Evolutionary conservation across 257 asterid genomes (phyloP), one percentile per base, ranked within the genome.

Genomic region (Fraxinus americana): DNA sequence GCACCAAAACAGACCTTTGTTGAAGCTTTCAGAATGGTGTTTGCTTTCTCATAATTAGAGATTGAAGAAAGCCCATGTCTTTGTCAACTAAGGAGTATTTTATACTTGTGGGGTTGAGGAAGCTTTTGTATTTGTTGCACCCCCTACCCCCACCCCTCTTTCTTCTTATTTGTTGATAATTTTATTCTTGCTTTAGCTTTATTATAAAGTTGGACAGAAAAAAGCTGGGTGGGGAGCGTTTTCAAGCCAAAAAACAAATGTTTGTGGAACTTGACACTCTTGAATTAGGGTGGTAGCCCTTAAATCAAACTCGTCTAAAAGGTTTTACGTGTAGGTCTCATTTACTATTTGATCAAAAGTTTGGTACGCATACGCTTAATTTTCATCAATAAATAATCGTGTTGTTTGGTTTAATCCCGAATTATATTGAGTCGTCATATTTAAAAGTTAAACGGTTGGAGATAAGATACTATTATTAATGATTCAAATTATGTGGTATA

Each of bases 201-300:
- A 78, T 83, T 71, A 85, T 82, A 89, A 90, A 88, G 95, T 83
- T 86, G 83, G 91, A 85, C 92, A 86, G 85, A 82, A 80, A 90
- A 38, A 90, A 85, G 91, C 76, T 80, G 89, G 88, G 69, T 86
- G 89, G 94, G 83, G 86, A 88, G 87, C 84, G 88, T 86, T 88
- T 82, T 85, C 90, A 80, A 83, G 88, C 90, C 92, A 81, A 82
- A 86, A 85, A 63, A 63, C 19, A 87, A 85, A 82, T 59, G 71
- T 78, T 80, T 80, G 83, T 82, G 92, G 87, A 87, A 86, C 85
- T 87, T 78, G 70, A 81, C 65, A 74, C 89, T 93, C 97, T 91
- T 86, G 81, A 85, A 85, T 87, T 89, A 83, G 86, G 97, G 90
- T 85, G 67, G 67, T 67, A 71, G 16, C 1, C 32, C 36, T 63